Conservation (phyloP, 2,329 filamentous ascomycete genomes). For the Elsinoe batatas region DNA sequence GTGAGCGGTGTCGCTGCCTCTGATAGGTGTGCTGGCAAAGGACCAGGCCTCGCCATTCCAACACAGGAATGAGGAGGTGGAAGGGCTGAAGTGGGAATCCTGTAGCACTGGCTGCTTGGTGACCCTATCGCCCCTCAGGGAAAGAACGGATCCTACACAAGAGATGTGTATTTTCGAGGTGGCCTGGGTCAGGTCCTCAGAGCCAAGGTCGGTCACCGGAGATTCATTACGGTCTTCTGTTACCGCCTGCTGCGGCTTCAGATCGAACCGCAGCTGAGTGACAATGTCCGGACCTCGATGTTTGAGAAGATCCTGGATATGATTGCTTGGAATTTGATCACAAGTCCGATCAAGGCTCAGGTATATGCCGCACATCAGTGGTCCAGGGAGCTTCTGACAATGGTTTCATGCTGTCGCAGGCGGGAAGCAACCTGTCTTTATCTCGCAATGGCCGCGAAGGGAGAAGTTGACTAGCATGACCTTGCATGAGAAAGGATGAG, state of each 20-base stretch:
- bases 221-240: not conserved
- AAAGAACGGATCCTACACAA: constrained; percentile 79
- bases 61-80: constrained; percentile 58
- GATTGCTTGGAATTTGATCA: constrained; percentile 18
- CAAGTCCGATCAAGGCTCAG: constrained; percentile 22
- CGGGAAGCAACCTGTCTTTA: not conserved
- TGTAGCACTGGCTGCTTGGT: constrained; percentile 64
- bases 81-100: constrained; percentile 24
- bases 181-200: not conserved
- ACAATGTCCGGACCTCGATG: constrained; percentile 25
- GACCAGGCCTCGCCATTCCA: constrained; percentile 98
- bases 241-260: not conserved
- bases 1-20: constrained; percentile 66
- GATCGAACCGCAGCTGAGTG: not conserved
- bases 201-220: not conserved
- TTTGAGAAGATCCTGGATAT: constrained; percentile 19
- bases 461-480: constrained; percentile 1
- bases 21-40: constrained; percentile 48
- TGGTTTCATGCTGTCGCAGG: not conserved
- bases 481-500: not conserved
- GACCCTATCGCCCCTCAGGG: constrained; percentile 66
- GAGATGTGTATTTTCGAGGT: constrained; percentile 36
- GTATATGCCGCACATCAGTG: constrained; percentile 28
- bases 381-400: not conserved
- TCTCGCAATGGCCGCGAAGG: not conserved